A percentile compares a stretch with the other conserved stretches of the same genome.
These are phyloP conservation scores for Rhododendron mucronatum DNA, from an alignment of 148 eudicot species.

Conservation along the genomic window DNA sequence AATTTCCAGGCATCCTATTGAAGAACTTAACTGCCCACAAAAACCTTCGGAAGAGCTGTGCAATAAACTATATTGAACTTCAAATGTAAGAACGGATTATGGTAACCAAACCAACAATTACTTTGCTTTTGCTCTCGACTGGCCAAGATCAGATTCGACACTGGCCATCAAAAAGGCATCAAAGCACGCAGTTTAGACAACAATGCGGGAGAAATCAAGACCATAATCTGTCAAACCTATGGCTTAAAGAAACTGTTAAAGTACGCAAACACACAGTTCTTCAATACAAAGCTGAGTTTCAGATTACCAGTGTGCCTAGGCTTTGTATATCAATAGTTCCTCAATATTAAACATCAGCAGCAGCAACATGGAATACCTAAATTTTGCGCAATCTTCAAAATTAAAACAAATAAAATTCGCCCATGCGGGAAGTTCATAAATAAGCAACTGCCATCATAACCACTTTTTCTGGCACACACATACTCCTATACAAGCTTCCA, in stretches of 20 bases:
- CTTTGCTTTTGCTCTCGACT: not conserved
- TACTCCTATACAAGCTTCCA: not conserved
- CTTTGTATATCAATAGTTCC: not conserved
- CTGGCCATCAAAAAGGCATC: not conserved
- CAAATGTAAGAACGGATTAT: not conserved
- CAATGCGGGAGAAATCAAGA: not conserved
- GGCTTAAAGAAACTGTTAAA: not conserved
- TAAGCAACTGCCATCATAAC: not conserved
- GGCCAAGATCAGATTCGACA: not conserved
- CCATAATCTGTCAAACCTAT: not conserved
- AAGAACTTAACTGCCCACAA: not conserved
- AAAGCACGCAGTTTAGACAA: not conserved
- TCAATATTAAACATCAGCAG: not conserved
- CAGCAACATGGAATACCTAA: not conserved
- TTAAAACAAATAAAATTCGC: not conserved
- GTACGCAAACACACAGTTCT: not conserved
- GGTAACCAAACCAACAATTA: not conserved
- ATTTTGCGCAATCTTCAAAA: not conserved
- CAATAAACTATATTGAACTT: not conserved
- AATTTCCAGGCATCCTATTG: not conserved
- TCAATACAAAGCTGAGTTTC: not conserved
- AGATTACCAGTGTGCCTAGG: not conserved
- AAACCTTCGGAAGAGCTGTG: not conserved
- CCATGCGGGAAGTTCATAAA: not conserved
- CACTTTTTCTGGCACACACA: not conserved